Base-by-base conservation (phyloP, 176 grass and related monocot species). In the Triticum timopheevii region DNA sequence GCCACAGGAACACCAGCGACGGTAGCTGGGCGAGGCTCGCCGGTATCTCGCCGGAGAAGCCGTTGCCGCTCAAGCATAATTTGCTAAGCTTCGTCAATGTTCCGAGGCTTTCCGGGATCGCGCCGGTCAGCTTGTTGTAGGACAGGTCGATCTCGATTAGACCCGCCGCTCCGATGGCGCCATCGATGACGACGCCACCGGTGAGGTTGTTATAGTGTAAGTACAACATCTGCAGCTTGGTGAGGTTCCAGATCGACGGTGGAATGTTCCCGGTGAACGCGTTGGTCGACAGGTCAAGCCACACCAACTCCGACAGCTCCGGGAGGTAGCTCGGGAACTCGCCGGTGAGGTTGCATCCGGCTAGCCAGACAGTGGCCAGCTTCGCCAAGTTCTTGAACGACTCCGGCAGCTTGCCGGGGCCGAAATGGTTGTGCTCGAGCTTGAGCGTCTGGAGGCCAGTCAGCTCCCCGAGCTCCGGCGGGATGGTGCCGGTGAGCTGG, bases 11-110 rank as follows among this genome's bases (percentile, higher is more conserved):
- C 0, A 19, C 44, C 88, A 98, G 35, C 10, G 78, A 77, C 1
- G 87, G 86, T 5, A 98, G 82, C 80, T 34, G 61, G 1, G 88
- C 94, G 6, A 94, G 77, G 83, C 77, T 88, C 3, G 10, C n/a
- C 10, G 97, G 97, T 81, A 98, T 91, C 65, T 86, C 83, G 58
- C 97, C 94, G 38, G 88, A 80, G 59, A 98, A 76, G 0, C 8
- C 68, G 79, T 98, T 98, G 33, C 13, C 17, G 66, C 5, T 52
- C 80, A 98, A 44, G 44, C 34, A 36, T 4, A 98, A n/a, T 15
- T 24, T 3, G 4, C 13, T 85, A 1, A 98, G 83, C 1, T 93
- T 90, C 30, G 2, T 31, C 50, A 98, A 76, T 28, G 39, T 87
- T 3, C 97, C 92, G 13, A 98, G 87, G 28, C 80, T 84, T 17